These are phyloP conservation scores for Coniosporium apollinis DNA, from an alignment of 495 filamentous ascomycete species.

Conservation along the genomic window DNA sequence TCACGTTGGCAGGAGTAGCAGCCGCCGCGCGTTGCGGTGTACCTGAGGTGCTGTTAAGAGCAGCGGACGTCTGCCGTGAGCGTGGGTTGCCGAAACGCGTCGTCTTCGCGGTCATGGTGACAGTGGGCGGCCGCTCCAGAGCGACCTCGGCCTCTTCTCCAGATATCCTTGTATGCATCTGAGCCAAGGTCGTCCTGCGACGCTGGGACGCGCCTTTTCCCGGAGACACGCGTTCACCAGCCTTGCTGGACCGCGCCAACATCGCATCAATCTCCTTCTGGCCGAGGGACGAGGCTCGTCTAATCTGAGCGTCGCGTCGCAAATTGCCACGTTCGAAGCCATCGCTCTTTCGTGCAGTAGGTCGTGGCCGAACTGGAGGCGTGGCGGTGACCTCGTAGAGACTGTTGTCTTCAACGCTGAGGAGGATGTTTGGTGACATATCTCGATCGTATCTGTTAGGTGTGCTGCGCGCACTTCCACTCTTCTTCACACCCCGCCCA, in stretches of 20 bases:
- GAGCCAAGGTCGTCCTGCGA: conserved; percentile 28
- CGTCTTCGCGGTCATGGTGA: conserved; percentile 29
- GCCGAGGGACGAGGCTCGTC: conserved; percentile 10
- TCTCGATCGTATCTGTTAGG: conserved; percentile 10
- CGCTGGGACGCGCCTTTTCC: conserved; percentile 4
- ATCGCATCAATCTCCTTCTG: neutral
- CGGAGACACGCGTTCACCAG: conserved; percentile 2
- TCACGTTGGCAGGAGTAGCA: conserved; percentile 2
- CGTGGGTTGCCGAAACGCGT: conserved; percentile 40
- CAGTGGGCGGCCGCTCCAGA: conserved; percentile 34
- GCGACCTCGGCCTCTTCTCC: conserved; percentile 36
- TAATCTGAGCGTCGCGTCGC: conserved; percentile 16
- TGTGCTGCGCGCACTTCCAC: conserved; percentile 13
- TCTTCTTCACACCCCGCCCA: conserved; percentile 15
- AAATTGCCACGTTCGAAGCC: conserved; percentile 10
- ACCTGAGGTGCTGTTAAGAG: conserved; percentile 1
- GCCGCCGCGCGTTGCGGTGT: conserved; percentile 12
- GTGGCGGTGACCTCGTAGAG: conserved; percentile 21
- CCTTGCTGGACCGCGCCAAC: neutral
- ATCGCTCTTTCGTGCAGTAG: conserved; percentile 8
- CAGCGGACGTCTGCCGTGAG: conserved; percentile 28
- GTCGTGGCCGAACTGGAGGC: conserved; percentile 10
- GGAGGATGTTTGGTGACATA: conserved; percentile 7
- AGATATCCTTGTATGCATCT: conserved; percentile 33
- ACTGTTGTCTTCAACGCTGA: conserved; percentile 15